phyloP scores from a whole-genome alignment of 2,329 filamentous ascomycete species.

The Arthrobotrys entomopaga region DNA sequence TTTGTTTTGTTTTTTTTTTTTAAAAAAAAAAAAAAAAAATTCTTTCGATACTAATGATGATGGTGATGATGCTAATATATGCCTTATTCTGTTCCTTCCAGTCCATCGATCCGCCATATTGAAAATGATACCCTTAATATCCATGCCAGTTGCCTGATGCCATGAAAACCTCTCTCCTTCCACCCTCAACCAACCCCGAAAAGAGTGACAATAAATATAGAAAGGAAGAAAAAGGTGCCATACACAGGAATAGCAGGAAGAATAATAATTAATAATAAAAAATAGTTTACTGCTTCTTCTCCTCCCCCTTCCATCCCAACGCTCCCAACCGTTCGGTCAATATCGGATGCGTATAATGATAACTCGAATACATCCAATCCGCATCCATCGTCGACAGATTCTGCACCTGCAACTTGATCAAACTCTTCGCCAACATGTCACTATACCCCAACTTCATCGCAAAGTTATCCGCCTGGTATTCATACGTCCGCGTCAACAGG shows the following conservation, averaged over 20 bases:
- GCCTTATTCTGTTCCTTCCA: not conserved
- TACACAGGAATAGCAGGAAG: not conserved
- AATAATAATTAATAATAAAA: slow-evolving; percentile 8
- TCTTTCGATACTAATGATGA: too few relatives aligned
- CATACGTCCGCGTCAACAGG: slow-evolving; percentile 89
- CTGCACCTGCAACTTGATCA: slow-evolving; percentile 98
- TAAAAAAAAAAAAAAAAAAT: too few relatives aligned
- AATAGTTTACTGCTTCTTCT: slow-evolving; percentile 62
- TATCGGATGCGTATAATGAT: slow-evolving; percentile 98
- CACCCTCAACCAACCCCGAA: not conserved
- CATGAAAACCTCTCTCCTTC: not conserved
- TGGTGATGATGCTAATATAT: too few relatives aligned
- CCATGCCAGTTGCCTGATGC: not conserved
- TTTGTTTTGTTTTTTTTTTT: not conserved
- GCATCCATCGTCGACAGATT: slow-evolving; percentile 99
- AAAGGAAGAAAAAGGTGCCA: slow-evolving; percentile 61
- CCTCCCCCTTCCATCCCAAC: slow-evolving; percentile 81
- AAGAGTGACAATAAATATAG: slow-evolving; percentile 1
- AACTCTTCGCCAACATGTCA: slow-evolving; percentile 80
- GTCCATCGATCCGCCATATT: not conserved
- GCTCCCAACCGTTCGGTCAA: slow-evolving; percentile 91
- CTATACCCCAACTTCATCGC: slow-evolving; percentile 85
- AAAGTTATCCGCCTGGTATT: slow-evolving; percentile 95
- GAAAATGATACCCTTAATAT: not conserved
- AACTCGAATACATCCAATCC: slow-evolving; percentile 97